These are phyloP conservation scores for Marasmius tenuissimus DNA, from an alignment of 1,284 basidiomycete genomes.

Conservation along the genomic window DNA sequence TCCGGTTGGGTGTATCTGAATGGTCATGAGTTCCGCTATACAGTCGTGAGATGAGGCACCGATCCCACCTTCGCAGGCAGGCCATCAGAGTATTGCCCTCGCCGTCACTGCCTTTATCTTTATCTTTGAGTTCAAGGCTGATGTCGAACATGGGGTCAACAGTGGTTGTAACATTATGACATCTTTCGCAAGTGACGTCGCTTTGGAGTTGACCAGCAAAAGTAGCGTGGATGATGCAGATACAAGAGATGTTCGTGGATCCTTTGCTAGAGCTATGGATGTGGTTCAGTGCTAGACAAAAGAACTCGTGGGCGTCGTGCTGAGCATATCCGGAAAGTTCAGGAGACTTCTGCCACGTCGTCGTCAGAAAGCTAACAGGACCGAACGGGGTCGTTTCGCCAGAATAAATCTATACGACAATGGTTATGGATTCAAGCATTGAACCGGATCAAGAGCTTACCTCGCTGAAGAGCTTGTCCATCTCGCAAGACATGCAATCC, in stretches of 20 bases:
- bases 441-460: constrained; percentile 35
- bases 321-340: constrained; percentile 91
- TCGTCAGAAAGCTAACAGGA: constrained; percentile 82
- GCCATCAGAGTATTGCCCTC: constrained; percentile 63
- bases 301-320: constrained; percentile 93
- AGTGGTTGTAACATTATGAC: constrained; percentile 75
- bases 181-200: constrained; percentile 84
- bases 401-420: constrained; percentile 63
- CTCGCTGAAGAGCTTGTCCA: constrained; percentile 91
- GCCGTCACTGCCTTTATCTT: constrained; percentile 39
- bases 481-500: constrained; percentile 91
- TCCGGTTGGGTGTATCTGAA: constrained; percentile 76
- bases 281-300: constrained; percentile 79
- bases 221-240: constrained; percentile 90
- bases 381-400: constrained; percentile 73
- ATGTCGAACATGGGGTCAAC: constrained; percentile 91
- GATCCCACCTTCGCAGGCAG: constrained; percentile 65
- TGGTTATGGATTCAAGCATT: not conserved
- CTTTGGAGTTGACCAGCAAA: constrained; percentile 89
- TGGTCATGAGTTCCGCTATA: constrained; percentile 12
- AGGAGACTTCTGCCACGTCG: constrained; percentile 83
- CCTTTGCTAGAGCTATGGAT: constrained; percentile 82
- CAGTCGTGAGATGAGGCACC: not conserved
- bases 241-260: constrained; percentile 74
- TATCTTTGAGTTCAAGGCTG: constrained; percentile 80